Evolutionary conservation across 2,329 filamentous ascomycete genomes (phyloP).

Genomic region (Epicoccum nigrum): DNA sequence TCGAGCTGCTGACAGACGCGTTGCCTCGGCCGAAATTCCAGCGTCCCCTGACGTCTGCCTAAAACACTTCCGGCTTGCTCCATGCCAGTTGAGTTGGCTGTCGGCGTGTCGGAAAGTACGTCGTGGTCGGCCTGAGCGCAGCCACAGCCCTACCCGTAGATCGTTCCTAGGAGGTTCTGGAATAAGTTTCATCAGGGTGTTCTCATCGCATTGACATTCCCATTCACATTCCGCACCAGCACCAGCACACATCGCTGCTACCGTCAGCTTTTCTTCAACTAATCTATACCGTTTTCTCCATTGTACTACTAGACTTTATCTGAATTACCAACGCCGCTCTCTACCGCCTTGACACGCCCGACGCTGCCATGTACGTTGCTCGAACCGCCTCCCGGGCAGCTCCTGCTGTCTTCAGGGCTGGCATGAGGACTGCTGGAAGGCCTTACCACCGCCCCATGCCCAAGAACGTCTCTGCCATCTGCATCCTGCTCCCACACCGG

Average conservation of each 20-base stretch:
- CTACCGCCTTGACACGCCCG: constrained; percentile 18
- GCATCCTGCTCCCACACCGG: constrained; percentile 61
- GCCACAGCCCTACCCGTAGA: constrained; percentile 7
- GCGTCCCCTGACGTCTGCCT: constrained; percentile 12
- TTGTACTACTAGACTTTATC: constrained; percentile 1
- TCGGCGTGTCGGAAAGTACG: constrained; percentile 2
- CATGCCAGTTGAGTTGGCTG: constrained; percentile 7
- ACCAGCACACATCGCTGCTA: constrained; percentile 13
- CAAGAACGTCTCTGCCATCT: constrained; percentile 61
- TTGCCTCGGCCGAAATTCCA: constrained; percentile 3
- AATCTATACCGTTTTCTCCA: constrained; percentile 7
- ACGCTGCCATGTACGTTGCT: constrained; percentile 54
- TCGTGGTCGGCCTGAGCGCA: constrained; percentile 5
- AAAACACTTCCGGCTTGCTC: constrained; percentile 3
- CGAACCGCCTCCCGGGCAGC: constrained; percentile 53
- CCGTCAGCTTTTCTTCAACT: constrained; percentile 16
- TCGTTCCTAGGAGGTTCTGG: constrained; percentile 16
- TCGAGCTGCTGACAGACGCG: constrained; percentile 3
- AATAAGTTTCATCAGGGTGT: constrained; percentile 22
- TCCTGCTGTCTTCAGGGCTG: constrained; percentile 54
- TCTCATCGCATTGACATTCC: constrained; percentile 25
- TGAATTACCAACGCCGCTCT: constrained; percentile 15
- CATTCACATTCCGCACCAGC: no score
- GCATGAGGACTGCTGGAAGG: constrained; percentile 50
- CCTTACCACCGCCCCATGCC: constrained; percentile 52